Base-by-base conservation (phyloP, 805 yeast genomes). In the Ogataea ganodermae region DNA sequence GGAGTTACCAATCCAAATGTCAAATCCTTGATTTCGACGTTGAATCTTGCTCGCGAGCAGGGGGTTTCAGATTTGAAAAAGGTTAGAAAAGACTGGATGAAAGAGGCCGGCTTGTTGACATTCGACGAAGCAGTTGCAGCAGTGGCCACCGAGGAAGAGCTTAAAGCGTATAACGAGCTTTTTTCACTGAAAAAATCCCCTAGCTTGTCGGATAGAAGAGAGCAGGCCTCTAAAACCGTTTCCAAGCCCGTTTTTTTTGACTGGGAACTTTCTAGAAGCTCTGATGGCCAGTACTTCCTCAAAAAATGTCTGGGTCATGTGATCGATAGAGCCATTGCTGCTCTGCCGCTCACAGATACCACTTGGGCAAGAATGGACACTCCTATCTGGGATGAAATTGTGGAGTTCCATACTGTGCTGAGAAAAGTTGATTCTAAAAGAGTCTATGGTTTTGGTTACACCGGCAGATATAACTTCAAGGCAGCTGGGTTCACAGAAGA, bases 281-380 rank as follows among this genome's bases (percentile, higher is more conserved):
- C 74, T 36, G 86, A 81, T 55, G 86, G 86, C 4, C 76, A 76
- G 58, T 76, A 76, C 57, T 72, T 75, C 55, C 72, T 72, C 50
- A 63, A 71, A 50, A 67, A 74, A 2, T 78, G 84, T 14, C 65
- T 79, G 55, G 81, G 75, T 27, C 75, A 76, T 26, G 86, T 85
- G 2, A 66, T 81, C 36, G 73, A 76, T 56, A 71, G 87, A 46
- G 77, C 80, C 0, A 60, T 79, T 23, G 71, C 72, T 1, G 79
- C 69, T 58, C 78, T 84, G 0, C 84, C 84, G 10, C 75, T 77
- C 48, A 74, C 84, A 6, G 86, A 81, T 49, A 61, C 80, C 58
- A 61, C 81, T 20, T 81, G 87, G 87, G 67, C 82, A 18, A 84
- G 82, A 58, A 81, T 86, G 35, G 79, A 80, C 59, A 71, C 75